A percentile compares a stretch with the other conserved stretches of the same genome.
Evolutionary conservation across 2,329 filamentous ascomycete species (phyloP).

Genomic region (Ceratocystis ficicola): DNA sequence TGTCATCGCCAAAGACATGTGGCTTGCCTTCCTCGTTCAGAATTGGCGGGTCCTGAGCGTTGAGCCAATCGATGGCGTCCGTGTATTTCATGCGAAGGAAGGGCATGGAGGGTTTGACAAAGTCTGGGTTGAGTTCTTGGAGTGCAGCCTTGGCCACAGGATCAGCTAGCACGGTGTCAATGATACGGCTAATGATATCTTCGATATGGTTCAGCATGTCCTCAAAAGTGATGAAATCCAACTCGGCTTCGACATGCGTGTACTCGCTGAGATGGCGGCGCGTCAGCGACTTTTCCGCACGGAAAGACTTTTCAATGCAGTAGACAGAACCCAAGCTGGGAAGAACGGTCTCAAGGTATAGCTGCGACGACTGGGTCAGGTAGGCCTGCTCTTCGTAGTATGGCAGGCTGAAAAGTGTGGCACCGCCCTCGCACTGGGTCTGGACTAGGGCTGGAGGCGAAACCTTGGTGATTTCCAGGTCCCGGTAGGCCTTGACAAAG

Average conservation of each 20-base stretch:
- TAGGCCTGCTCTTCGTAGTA: slow-evolving; percentile 87
- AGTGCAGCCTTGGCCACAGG: slow-evolving; percentile 60
- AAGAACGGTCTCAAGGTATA: slow-evolving; percentile 92
- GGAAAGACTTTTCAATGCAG: slow-evolving; percentile 98
- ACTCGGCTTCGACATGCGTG: slow-evolving; percentile 89
- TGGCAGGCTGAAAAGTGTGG: slow-evolving; percentile 77
- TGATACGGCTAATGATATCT: slow-evolving; percentile 71
- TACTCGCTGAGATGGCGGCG: slow-evolving; percentile 92
- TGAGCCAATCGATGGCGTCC: slow-evolving; percentile 89
- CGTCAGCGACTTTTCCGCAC: slow-evolving; percentile 89
- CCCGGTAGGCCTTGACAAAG: slow-evolving; percentile 67
- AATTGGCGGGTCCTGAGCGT: slow-evolving; percentile 66
- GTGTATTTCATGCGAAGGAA: slow-evolving; percentile 92
- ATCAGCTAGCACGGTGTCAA: slow-evolving; percentile 65
- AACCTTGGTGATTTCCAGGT: slow-evolving; percentile 68
- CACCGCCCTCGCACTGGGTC: slow-evolving; percentile 86
- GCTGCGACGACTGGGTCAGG: slow-evolving; percentile 90
- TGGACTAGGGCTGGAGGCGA: slow-evolving; percentile 84
- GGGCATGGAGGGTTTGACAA: slow-evolving; percentile 66
- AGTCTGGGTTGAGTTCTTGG: slow-evolving; percentile 81
- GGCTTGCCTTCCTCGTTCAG: slow-evolving; percentile 83
- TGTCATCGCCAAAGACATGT: slow-evolving; percentile 91
- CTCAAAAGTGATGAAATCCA: slow-evolving; percentile 89
- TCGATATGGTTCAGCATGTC: slow-evolving; percentile 83
- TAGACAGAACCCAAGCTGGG: slow-evolving; percentile 89